A percentile compares a stretch with the other conserved stretches of the same genome.
Evolutionary conservation across 495 filamentous ascomycete genomes (phyloP).

Genomic region (Hypoxylon fuscum): DNA sequence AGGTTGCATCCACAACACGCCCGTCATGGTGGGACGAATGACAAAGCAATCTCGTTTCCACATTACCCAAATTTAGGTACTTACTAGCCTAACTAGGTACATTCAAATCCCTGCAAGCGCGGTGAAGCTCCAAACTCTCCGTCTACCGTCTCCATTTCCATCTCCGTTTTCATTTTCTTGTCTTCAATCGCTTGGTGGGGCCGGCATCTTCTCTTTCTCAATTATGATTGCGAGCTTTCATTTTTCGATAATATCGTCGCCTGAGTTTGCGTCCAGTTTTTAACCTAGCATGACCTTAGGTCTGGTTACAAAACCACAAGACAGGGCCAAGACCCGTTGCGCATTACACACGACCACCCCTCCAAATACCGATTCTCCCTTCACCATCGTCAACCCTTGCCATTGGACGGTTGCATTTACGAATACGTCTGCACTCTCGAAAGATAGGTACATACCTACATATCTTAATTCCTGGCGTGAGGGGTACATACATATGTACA

Average conservation of each 20-base stretch:
- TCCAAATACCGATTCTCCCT: conserved; percentile 37
- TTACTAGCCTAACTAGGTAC: too few species aligned
- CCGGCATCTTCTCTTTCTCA: conserved; percentile 85
- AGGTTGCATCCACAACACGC: conserved; percentile 3
- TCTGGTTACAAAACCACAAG: conserved; percentile 23
- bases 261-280: neutral
- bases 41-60: conserved; percentile 16
- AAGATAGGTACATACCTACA: conserved; percentile 21
- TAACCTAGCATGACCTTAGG: too few species aligned
- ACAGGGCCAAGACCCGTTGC: conserved; percentile 33
- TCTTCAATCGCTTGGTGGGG: conserved; percentile 70
- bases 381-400: conserved; percentile 36
- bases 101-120: too few species aligned
- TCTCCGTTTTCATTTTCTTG: neutral
- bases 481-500: conserved; percentile 33
- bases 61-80: too few species aligned
- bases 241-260: conserved; percentile 36
- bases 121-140: too few species aligned
- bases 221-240: conserved; percentile 63
- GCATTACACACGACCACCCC: conserved; percentile 46
- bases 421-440: too few species aligned
- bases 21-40: conserved; percentile 17
- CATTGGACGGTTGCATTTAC: conserved; percentile 43
- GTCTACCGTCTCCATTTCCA: conserved; percentile 17
- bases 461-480: conserved; percentile 17